Evolutionary conservation across 2,329 filamentous ascomycete species (phyloP).

Genomic region (Fusarium tuaranense): DNA sequence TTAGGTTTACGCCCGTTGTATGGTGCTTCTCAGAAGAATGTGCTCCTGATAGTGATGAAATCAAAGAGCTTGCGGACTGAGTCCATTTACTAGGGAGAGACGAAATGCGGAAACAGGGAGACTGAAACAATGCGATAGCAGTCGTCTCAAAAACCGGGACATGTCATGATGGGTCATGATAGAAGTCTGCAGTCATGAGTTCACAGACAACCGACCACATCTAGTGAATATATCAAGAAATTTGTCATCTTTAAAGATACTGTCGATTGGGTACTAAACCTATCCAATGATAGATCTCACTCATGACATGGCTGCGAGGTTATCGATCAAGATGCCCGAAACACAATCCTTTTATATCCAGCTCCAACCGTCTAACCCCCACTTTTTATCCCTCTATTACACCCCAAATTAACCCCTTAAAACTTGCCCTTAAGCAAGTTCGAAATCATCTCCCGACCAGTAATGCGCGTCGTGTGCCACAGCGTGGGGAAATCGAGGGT

Average conservation of each 20-base stretch:
- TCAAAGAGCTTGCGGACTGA: neutral
- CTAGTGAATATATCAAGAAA: neutral
- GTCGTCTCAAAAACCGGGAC: neutral
- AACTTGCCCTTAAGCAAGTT: slow-evolving; percentile 81
- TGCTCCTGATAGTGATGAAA: neutral
- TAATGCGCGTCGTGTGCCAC: slow-evolving; percentile 81
- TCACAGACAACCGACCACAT: neutral
- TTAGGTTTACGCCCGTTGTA: neutral
- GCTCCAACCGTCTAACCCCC: slow-evolving; percentile 4
- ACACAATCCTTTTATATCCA: neutral
- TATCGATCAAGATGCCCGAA: neutral
- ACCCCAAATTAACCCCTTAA: slow-evolving; percentile 52
- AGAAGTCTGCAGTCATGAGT: neutral
- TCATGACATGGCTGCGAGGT: neutral
- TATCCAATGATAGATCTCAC: neutral
- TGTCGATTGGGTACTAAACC: neutral
- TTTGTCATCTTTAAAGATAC: neutral
- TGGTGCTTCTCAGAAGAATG: neutral
- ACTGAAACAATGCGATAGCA: no score
- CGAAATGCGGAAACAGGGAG: no score
- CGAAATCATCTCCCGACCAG: slow-evolving; percentile 78
- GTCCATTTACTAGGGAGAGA: no score
- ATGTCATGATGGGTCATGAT: neutral
- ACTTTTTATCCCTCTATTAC: neutral
- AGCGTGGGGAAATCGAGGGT: slow-evolving; percentile 89